phyloP scores from a whole-genome alignment of 2,329 filamentous ascomycete genomes.

The Botrytis medusae region DNA sequence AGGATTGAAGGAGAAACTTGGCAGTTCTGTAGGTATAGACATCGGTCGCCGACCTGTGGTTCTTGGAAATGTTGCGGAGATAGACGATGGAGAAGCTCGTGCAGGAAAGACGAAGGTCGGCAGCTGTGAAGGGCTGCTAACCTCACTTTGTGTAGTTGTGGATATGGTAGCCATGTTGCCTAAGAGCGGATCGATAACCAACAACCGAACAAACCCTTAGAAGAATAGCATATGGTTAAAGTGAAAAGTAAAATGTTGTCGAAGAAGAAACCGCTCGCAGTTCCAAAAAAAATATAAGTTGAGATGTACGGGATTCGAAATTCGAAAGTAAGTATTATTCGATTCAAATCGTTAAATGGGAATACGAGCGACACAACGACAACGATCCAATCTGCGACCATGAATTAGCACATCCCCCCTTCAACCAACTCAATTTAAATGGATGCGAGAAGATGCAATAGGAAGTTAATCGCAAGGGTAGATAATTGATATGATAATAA shows the following conservation, averaged over 20 bases:
- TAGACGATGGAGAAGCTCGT: slow-evolving; percentile 27
- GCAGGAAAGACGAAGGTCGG: slow-evolving; percentile 36
- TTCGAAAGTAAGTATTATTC: slow-evolving; percentile 1
- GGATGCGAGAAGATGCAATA: neutral
- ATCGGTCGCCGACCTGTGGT: slow-evolving; percentile 52
- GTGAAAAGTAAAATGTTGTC: neutral
- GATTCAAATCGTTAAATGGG: slow-evolving; percentile 3
- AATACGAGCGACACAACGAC: slow-evolving; percentile 17
- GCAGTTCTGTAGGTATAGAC: slow-evolving; percentile 40
- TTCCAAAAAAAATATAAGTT: neutral
- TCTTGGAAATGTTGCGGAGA: slow-evolving; percentile 43
- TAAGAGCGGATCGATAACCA: slow-evolving; percentile 20
- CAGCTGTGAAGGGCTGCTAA: slow-evolving; percentile 28
- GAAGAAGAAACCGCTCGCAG: slow-evolving; percentile 20
- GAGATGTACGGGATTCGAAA: slow-evolving; percentile 6
- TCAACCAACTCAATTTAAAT: neutral
- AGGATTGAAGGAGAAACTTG: slow-evolving; percentile 20
- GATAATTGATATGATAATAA: neutral
- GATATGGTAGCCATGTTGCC: slow-evolving; percentile 23
- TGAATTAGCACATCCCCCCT: slow-evolving; percentile 17
- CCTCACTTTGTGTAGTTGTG: slow-evolving; percentile 15
- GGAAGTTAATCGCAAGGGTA: neutral
- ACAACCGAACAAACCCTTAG: slow-evolving; percentile 12
- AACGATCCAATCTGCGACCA: slow-evolving; percentile 20
- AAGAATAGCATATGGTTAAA: slow-evolving; percentile 22